These are phyloP conservation scores for Psilocybe azurescens DNA, from an alignment of 768 basidiomycete genomes.

Conservation along the genomic window DNA sequence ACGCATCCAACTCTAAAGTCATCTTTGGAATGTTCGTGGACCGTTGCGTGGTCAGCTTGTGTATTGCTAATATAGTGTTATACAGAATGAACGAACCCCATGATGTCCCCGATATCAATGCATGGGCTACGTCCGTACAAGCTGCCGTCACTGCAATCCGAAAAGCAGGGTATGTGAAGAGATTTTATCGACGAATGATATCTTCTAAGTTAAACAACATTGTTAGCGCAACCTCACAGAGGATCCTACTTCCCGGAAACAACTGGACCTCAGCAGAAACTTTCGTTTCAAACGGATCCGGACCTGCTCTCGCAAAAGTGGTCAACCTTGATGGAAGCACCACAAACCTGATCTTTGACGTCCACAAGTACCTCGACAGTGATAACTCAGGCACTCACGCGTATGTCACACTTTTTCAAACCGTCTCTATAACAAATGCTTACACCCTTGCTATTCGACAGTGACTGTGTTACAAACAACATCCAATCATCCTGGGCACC, in stretches of 20 bases:
- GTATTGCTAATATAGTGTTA: background rate
- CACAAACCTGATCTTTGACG: conserved; percentile 59
- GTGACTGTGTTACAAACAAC: conserved; percentile 59
- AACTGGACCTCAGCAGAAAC: conserved; percentile 59
- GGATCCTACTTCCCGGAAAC: conserved; percentile 64
- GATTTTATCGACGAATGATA: too few species aligned
- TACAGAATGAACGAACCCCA: conserved; percentile 69
- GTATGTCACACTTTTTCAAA: conserved; percentile 16
- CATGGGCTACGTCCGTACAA: conserved; percentile 59
- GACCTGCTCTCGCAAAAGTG: conserved; percentile 49
- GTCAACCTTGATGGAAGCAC: conserved; percentile 50
- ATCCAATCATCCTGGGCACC: conserved; percentile 50
- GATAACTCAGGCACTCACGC: conserved; percentile 45
- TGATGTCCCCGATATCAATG: conserved; percentile 51
- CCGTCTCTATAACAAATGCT: background rate
- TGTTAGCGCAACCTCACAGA: conserved; percentile 53
- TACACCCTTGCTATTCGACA: background rate
- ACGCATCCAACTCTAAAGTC: conserved; percentile 43
- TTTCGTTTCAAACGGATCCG: conserved; percentile 57
- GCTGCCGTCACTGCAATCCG: conserved; percentile 69
- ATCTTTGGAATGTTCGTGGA: conserved; percentile 50
- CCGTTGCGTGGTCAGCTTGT: too few species aligned
- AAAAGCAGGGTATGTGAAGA: conserved; percentile 44
- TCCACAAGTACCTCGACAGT: conserved; percentile 65
- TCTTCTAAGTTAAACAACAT: background rate